Evolutionary conservation across 495 filamentous ascomycete genomes (phyloP).

Genomic region (Parachaetomium inaequale): DNA sequence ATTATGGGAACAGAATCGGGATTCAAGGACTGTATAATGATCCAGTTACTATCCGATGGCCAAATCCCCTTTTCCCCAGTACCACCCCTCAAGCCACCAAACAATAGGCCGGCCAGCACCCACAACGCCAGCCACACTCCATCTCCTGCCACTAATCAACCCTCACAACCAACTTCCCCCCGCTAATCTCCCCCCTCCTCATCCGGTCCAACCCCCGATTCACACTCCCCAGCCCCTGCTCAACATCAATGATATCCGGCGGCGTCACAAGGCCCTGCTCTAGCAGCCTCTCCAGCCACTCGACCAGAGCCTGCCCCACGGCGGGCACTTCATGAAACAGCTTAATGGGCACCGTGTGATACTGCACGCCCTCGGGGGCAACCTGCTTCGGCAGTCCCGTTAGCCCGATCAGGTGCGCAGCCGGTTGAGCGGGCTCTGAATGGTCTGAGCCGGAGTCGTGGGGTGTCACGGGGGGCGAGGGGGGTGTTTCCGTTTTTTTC

Average conservation of each 20-base stretch:
- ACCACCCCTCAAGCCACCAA: too few relatives aligned
- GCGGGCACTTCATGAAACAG: slow-evolving; percentile 58
- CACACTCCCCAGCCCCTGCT: slow-evolving; percentile 57
- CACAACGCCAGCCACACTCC: not conserved
- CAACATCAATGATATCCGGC: slow-evolving; percentile 57
- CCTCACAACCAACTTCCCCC: slow-evolving; percentile 55
- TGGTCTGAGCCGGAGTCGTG: not conserved
- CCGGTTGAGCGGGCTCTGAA: slow-evolving; percentile 22
- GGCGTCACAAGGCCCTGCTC: slow-evolving; percentile 44
- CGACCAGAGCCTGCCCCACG: slow-evolving; percentile 54
- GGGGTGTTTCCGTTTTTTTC: slow-evolving; percentile 3
- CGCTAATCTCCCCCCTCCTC: slow-evolving; percentile 53
- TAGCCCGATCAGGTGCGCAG: slow-evolving; percentile 57
- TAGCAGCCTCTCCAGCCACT: slow-evolving; percentile 60
- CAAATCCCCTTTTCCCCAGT: too few relatives aligned
- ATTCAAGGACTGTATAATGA: too few relatives aligned
- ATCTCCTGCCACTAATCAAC: slow-evolving; percentile 1
- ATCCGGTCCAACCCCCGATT: slow-evolving; percentile 60
- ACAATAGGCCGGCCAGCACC: too few relatives aligned
- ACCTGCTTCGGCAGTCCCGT: slow-evolving; percentile 57
- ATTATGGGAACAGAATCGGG: too few relatives aligned
- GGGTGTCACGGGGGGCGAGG: slow-evolving; percentile 27
- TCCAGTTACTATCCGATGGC: too few relatives aligned
- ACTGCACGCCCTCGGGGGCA: slow-evolving; percentile 38
- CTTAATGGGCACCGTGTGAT: slow-evolving; percentile 65